Conservation (phyloP, 2,329 filamentous ascomycete genomes). For the Gnomoniopsis sp. region DNA sequence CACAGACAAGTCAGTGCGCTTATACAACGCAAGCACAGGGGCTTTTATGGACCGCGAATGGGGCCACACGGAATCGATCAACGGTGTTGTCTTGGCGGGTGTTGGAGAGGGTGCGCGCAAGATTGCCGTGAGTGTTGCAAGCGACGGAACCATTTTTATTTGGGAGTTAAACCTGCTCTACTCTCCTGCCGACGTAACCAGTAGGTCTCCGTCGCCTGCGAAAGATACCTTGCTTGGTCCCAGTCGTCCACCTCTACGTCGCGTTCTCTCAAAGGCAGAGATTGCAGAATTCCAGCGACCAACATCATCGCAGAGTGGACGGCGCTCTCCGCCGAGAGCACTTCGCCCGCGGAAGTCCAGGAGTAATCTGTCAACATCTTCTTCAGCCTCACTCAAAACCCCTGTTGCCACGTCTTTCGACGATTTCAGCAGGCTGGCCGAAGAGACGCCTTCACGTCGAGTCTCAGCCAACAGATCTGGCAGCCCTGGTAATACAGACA, state of each 20-base stretch:
- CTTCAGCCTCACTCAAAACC: slow-evolving; percentile 4
- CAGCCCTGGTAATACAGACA: slow-evolving; percentile 39
- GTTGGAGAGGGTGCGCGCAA: slow-evolving; percentile 52
- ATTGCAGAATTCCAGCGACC: slow-evolving; percentile 72
- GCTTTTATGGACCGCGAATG: slow-evolving; percentile 82
- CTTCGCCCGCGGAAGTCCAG: slow-evolving; percentile 45
- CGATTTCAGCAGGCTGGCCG: slow-evolving; percentile 35
- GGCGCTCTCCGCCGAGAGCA: slow-evolving; percentile 49
- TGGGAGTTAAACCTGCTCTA: slow-evolving; percentile 60
- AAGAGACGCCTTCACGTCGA: slow-evolving; percentile 47
- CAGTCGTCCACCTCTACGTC: slow-evolving; percentile 71
- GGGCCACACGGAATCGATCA: slow-evolving; percentile 93
- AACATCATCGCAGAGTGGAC: slow-evolving; percentile 37
- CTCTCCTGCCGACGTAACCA: slow-evolving; percentile 34
- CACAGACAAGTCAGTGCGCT: slow-evolving; percentile 89
- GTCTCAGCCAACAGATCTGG: slow-evolving; percentile 41
- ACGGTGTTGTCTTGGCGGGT: slow-evolving; percentile 72
- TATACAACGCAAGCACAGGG: slow-evolving; percentile 80
- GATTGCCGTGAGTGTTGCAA: slow-evolving; percentile 69
- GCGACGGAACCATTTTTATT: slow-evolving; percentile 80
- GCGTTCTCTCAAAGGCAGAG: slow-evolving; percentile 83
- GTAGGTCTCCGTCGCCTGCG: slow-evolving; percentile 52
- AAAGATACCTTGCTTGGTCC: slow-evolving; percentile 46
- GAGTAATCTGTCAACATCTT: slow-evolving; percentile 38
- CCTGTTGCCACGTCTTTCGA: not conserved